Evolutionary conservation across 2,329 filamentous ascomycete genomes (phyloP).

Genomic region (Penicillium glabrum): DNA sequence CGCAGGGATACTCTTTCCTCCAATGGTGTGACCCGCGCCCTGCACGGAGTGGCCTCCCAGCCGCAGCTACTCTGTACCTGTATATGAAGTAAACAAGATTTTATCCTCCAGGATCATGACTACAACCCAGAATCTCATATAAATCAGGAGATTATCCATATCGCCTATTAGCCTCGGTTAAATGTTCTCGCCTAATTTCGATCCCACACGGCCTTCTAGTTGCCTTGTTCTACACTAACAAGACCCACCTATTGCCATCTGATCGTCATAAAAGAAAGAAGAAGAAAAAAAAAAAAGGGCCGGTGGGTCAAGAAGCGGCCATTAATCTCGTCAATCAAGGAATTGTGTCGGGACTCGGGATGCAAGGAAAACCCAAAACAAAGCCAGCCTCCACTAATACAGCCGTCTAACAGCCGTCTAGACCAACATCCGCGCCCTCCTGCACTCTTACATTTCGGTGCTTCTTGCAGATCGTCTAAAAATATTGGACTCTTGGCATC

Average conservation of each 20-base stretch:
- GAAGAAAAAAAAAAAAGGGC: background rate
- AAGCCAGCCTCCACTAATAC: background rate
- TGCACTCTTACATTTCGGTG: background rate
- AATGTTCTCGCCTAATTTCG: background rate
- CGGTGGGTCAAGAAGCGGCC: slow-evolving; percentile 1
- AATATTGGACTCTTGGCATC: background rate
- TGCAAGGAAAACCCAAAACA: slow-evolving; percentile 4
- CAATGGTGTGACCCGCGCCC: background rate
- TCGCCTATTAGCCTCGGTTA: background rate
- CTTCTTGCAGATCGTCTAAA: background rate
- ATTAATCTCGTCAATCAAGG: background rate
- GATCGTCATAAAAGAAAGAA: slow-evolving; percentile 1
- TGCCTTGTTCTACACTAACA: background rate
- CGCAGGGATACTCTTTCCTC: background rate
- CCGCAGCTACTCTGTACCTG: background rate
- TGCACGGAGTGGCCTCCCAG: background rate
- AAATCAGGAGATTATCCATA: background rate
- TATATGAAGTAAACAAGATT: background rate
- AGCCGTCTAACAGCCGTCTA: background rate
- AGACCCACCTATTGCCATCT: background rate
- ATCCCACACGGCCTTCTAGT: background rate
- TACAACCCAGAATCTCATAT: background rate
- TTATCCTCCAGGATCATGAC: background rate
- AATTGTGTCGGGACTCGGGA: background rate
- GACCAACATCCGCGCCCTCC: background rate